Base-by-base conservation (phyloP, 1,284 basidiomycete genomes). In the Rhodotorula sp. region DNA sequence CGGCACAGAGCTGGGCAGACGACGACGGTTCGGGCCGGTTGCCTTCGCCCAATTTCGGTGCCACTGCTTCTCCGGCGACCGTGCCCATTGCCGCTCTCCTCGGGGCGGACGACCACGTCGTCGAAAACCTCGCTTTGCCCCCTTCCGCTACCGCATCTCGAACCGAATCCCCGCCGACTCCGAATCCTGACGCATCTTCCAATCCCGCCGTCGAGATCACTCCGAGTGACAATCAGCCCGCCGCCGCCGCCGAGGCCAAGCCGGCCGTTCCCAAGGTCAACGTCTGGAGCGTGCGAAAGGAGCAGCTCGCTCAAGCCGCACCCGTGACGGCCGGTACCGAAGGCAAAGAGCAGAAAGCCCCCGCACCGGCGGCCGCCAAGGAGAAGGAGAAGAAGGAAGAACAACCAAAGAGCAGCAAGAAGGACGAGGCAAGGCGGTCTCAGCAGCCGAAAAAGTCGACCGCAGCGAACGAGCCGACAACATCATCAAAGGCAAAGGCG, bases 281-380 rank as follows among this genome's bases (percentile, higher is more conserved):
- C 67, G 71, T 73, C 2, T 75, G 73, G 73, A 58, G 57, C 49
- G 73, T 75, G 17, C 30, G 73, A 30, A 75, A 70, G 57, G 70
- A 72, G 24, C 73, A 75, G 60, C 60, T 75, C 53, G 62, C 64
- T 26, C 37, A 44, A 1, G 49, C 68, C 5, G 58, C 67, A 29
- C 7, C 60, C 8, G 10, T 51, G 18, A 17, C 45, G 14, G 18
- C 49, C 24, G 48, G 30, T 12, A 8, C 37, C 12, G 6, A 46
- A 14, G 46, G 22, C 5, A 26, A 45, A 2, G 46, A 48, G 6
- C n/a, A n/a, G 24, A n/a, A 20, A 26, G 54, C 44, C 37, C n/a
- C 46, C 26, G 24, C 30, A 45, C 29, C 46, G 15, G 42, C 24
- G 6, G 46, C 44, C 20, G 49, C 29, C 30, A 44, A 58, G 60